Percentiles rank a stretch among this genome's conserved stretches.
Conservation (phyloP, 163 green algal genomes). For the Chlamydomonas reinhardtii region DNA sequence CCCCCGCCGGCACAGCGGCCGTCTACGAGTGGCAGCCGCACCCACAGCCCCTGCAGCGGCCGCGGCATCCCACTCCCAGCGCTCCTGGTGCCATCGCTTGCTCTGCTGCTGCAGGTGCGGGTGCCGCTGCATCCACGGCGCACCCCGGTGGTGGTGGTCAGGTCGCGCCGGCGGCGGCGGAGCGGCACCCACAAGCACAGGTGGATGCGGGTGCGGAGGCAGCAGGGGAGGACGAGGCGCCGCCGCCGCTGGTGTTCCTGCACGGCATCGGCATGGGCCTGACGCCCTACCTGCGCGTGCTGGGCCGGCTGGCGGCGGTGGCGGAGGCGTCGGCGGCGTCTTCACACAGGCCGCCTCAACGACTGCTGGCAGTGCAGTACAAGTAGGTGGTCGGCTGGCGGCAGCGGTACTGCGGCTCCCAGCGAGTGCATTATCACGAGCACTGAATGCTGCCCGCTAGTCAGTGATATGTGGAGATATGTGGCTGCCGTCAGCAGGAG, state of each 20-base stretch:
- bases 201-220: too few relatives aligned
- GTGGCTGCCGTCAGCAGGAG: too few relatives aligned
- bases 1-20: conserved; percentile 16
- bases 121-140: too few relatives aligned
- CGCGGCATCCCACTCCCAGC: neutral
- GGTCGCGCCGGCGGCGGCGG: too few relatives aligned
- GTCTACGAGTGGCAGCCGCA: conserved; percentile 27
- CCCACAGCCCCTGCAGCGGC: neutral
- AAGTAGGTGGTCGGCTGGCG: conserved; percentile 24
- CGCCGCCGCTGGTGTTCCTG: conserved; percentile 58
- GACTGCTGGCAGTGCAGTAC: conserved; percentile 58
- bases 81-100: neutral
- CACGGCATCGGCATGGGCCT: conserved; percentile 65
- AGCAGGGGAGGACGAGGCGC: too few relatives aligned
- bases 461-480: too few relatives aligned
- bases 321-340: neutral
- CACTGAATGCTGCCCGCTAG: too few relatives aligned
- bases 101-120: too few relatives aligned
- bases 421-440: too few relatives aligned
- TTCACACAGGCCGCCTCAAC: neutral
- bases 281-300: conserved; percentile 58
- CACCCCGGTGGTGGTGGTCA: neutral
- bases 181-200: neutral
- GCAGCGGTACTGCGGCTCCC: too few relatives aligned
- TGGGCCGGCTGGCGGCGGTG: conserved; percentile 32